These are phyloP conservation scores for Aspergillus quadrilineatus DNA, from an alignment of 2,329 filamentous ascomycete genomes.

Conservation along the genomic window DNA sequence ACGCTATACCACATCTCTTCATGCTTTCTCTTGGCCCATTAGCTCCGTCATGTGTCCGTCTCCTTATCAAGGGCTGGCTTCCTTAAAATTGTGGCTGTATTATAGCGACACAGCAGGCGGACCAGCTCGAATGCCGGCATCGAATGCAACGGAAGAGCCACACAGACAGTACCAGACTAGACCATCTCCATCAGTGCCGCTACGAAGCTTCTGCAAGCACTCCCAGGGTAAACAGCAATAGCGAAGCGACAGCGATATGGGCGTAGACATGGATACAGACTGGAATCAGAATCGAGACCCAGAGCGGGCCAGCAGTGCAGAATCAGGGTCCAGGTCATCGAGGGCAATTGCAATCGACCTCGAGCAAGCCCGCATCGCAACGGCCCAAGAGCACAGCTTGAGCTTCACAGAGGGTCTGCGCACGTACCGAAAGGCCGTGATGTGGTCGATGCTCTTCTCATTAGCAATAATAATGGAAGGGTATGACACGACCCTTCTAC, in stretches of 20 bases:
- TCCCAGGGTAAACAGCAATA: too few species aligned
- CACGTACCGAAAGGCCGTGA: conserved; percentile 22
- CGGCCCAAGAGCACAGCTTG: conserved; percentile 7
- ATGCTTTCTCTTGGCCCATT: not conserved
- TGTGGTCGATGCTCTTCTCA: conserved; percentile 24
- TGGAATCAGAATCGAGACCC: not conserved
- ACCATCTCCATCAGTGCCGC: not conserved
- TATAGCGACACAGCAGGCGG: not conserved
- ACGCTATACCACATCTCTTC: not conserved
- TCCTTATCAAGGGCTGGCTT: not conserved
- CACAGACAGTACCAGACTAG: not conserved
- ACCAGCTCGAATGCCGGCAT: not conserved
- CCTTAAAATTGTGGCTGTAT: not conserved
- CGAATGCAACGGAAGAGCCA: not conserved
- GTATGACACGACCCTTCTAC: conserved; percentile 30
- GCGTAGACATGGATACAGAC: not conserved
- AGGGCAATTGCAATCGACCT: not conserved
- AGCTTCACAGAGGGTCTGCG: not conserved
- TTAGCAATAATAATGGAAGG: conserved; percentile 27
- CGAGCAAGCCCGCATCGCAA: conserved; percentile 4
- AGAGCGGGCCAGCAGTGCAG: not conserved
- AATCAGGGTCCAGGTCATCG: not conserved
- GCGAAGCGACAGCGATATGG: not conserved
- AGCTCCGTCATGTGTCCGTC: not conserved
- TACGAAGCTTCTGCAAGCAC: not conserved